phyloP scores from a whole-genome alignment of 371 early-diverging fungal species.

The Mortierella sp. region DNA sequence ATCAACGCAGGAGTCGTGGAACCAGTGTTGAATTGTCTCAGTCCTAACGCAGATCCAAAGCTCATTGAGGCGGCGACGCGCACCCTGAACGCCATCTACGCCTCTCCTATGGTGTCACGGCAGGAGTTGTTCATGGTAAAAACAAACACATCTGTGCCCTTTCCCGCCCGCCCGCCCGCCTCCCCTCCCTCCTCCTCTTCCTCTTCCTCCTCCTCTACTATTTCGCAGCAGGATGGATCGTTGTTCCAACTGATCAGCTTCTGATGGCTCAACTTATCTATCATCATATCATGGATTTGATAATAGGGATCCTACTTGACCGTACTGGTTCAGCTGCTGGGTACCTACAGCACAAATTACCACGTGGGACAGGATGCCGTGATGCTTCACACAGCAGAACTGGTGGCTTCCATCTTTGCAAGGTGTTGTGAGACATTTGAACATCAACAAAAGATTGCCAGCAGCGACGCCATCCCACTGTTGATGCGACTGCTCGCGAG shows the following conservation, averaged over 20 bases:
- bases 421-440: conserved; percentile 70
- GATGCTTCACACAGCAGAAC: conserved; percentile 71
- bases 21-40: conserved; percentile 70
- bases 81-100: conserved; percentile 81
- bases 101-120: conserved; percentile 66
- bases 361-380: conserved; percentile 57
- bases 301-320: conserved; percentile 58
- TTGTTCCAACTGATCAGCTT: too few species aligned
- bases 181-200: too few species aligned
- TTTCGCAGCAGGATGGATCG: too few species aligned
- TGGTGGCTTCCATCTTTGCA: conserved; percentile 75
- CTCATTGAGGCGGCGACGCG: conserved; percentile 79
- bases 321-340: conserved; percentile 47
- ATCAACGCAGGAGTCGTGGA: conserved; percentile 69
- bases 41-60: conserved; percentile 57
- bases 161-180: too few species aligned
- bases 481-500: conserved; percentile 70
- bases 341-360: conserved; percentile 33
- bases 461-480: conserved; percentile 68
- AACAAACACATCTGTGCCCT: not conserved
- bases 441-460: conserved; percentile 70
- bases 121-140: conserved; percentile 69
- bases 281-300: not conserved
- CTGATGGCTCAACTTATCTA: too few species aligned
- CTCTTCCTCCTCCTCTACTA: too few species aligned